Evolutionary conservation across 2,329 filamentous ascomycete genomes (phyloP).

Genomic region (Neonectria coccinea): DNA sequence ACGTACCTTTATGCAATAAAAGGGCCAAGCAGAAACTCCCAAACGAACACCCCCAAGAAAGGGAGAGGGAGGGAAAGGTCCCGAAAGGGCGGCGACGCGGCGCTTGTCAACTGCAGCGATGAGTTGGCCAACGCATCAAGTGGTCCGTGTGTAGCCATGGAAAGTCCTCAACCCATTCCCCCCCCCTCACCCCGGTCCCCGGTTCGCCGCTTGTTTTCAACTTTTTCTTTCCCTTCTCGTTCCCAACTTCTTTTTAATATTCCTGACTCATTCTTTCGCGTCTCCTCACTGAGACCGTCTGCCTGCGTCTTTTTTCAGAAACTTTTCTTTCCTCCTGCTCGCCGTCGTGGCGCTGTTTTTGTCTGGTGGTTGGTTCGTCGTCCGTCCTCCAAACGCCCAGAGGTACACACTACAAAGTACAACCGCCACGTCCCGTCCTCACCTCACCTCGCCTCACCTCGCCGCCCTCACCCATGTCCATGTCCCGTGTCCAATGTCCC

Average conservation of each 20-base stretch:
- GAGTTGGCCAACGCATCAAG: constrained; percentile 58
- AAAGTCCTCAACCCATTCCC: constrained; percentile 45
- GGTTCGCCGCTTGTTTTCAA: constrained; percentile 27
- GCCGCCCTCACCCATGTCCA: constrained; percentile 15
- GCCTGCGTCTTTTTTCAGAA: constrained; percentile 4
- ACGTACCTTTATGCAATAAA: constrained; percentile 6
- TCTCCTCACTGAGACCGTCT: constrained; percentile 17
- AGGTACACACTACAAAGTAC: neutral
- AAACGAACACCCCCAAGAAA: constrained; percentile 14
- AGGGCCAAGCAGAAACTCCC: constrained; percentile 15
- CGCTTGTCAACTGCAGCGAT: constrained; percentile 57
- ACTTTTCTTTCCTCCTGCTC: neutral
- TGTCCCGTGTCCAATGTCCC: constrained; percentile 14
- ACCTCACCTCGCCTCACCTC: constrained; percentile 23
- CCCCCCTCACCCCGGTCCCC: constrained; percentile 26
- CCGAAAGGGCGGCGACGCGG: constrained; percentile 40
- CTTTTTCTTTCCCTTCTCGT: constrained; percentile 5
- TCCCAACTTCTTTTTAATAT: constrained; percentile 14
- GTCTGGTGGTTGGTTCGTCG: constrained; percentile 10
- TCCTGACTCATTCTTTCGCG: neutral
- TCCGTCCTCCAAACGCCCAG: constrained; percentile 6
- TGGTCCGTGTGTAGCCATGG: constrained; percentile 56
- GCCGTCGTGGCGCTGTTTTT: constrained; percentile 10
- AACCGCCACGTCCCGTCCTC: constrained; percentile 9
- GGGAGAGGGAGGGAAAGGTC: constrained; percentile 1